Evolutionary conservation across 2,329 filamentous ascomycete genomes (phyloP), one percentile per base, ranked within the genome.

Genomic region (Fusarium chaquense): DNA sequence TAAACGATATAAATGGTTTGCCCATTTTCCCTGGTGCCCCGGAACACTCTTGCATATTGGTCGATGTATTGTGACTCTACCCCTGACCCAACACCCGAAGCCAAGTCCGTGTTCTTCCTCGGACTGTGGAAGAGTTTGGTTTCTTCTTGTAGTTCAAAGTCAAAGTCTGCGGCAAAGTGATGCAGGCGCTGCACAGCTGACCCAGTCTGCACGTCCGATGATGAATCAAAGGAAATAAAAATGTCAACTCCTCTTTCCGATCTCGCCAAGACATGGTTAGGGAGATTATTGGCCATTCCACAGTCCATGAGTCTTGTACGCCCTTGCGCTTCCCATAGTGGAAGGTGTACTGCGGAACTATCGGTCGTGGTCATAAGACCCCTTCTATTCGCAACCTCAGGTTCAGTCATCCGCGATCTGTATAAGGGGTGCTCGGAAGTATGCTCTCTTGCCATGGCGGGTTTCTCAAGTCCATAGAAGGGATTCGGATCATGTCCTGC

Each of bases 401-500:
- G 5, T 0, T 49, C n/a, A 3, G 36, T 22, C 4, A 18, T 4
- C 3, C 18, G 22, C 1, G 15, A 13, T 16, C 43, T 35, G 3
- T 41, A 11, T 1, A 3, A 1, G 0, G 46, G 5, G 0, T 33
- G 56, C 8, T 67, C 66, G 0, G 66, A 38, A 1, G 35, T 45
- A 28, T 62, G 36, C 3, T 41, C 15, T 16, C 12, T 41, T 30
- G 26, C 26, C 1, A n/a, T 26, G 0, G 12, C 4, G 2, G 62
- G 53, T 2, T 30, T 46, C 2, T 70, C 71, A 0, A 71, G 56
- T 0, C 73, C 73, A 26, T 75, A 75, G 2, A 75, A 75, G 0
- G 73, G 73, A 24, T 75, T 75, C 0, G 73, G 69, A 9, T 75
- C 73, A 35, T 75, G 73, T 0, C 73, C 72, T 1, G 72, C 73